Evolutionary conservation across 768 basidiomycete species (phyloP).

Genomic region (Lactarius pseudohatsudake): DNA sequence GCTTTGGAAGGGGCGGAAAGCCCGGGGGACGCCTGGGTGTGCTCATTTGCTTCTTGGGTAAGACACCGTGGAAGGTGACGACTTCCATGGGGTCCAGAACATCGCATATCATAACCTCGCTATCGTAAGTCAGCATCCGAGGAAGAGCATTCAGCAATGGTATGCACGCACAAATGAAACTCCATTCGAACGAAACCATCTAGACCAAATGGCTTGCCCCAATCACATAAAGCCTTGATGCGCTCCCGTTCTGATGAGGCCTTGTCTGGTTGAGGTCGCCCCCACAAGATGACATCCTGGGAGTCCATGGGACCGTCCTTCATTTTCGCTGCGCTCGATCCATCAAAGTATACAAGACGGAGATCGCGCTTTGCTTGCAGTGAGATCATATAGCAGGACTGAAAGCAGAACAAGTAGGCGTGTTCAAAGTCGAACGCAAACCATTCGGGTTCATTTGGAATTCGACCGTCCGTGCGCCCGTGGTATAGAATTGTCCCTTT

Average conservation of each 20-base stretch:
- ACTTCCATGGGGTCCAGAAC: constrained; percentile 21
- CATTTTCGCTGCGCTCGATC: constrained; percentile 30
- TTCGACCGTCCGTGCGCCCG: constrained; percentile 11
- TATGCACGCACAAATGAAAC: constrained; percentile 25
- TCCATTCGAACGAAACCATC: constrained; percentile 38
- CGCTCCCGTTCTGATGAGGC: constrained; percentile 31
- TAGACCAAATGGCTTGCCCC: constrained; percentile 36
- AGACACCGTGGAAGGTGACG: constrained; percentile 14
- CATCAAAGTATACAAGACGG: constrained; percentile 27
- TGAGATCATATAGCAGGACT: constrained; percentile 9
- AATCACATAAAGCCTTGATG: constrained; percentile 36
- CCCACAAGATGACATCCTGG: constrained; percentile 41
- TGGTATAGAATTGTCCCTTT: constrained; percentile 28
- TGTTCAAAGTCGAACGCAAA: constrained; percentile 29
- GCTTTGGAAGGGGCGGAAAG: background rate
- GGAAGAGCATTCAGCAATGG: background rate
- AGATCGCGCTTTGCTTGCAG: constrained; percentile 23
- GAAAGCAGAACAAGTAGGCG: constrained; percentile 14
- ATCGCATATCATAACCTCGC: constrained; percentile 12
- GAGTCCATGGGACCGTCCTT: constrained; percentile 37
- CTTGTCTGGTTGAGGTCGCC: constrained; percentile 30
- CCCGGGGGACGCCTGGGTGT: background rate
- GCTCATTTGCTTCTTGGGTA: constrained; percentile 8
- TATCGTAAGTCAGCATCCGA: background rate
- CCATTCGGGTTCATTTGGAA: constrained; percentile 25